Evolutionary conservation across 2,329 filamentous ascomycete species (phyloP), one percentile per base, ranked within the genome.

Genomic region (Apiospora kogelbergensis): DNA sequence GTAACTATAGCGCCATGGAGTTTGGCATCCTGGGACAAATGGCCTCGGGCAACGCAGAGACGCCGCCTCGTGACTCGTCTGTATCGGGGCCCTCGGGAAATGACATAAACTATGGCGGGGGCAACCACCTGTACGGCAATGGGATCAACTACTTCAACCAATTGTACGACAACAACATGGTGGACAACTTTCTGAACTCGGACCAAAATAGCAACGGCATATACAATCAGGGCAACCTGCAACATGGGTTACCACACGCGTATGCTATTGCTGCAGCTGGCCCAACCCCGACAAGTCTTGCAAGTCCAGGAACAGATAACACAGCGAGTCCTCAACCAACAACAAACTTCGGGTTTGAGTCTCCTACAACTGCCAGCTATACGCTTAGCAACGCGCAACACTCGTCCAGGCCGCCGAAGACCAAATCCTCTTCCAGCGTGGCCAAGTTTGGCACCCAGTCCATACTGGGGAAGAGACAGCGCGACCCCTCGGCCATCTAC

Each of bases 11-110:
- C 70, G 95, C 95, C 22, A 86, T 97, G 79, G 96, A 98, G 80
- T 98, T 98, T 79, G 93, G 94, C 67, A 98, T 98, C 88, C 88
- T 99, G 0, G 94, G 94, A 37, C 95, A 98, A 79, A 97, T 99
- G 93, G 94, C 93, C 70, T 94, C 93, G n/a, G 93, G 93, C 17
- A 92, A 93, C 17, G 92, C 90, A n/a, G 93, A 96, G 74, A 93
- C 90, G 20, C 90, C 91, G 7, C 89, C 91, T 6, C 89, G 89
- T 68, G 93, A 96, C 70, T 78, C 79, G 7, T 80, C 84, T 6
- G 77, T 86, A 69, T 80, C 83, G 26, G 81, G 84, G 63, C 76
- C 79, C 48, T 75, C 76, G 33, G 75, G 76, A 15, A 77, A 78
- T 11, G 81, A 82, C 57, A 76, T 81, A 67, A 79, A 78, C 70